Conservation (phyloP, 768 basidiomycete genomes). For the Leccinum subtestaceum region DNA sequence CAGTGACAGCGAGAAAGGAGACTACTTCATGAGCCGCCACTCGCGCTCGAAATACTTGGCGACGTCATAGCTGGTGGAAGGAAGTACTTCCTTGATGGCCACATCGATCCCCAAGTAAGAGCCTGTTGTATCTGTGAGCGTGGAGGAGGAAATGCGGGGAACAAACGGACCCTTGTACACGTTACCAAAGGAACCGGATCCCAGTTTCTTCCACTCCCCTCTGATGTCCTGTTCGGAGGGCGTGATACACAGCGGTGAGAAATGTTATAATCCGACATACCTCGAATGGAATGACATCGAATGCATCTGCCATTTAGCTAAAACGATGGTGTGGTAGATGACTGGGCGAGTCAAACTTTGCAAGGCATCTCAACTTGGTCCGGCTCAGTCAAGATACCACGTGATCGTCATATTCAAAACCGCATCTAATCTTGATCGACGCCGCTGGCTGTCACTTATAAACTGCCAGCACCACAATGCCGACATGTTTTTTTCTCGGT, state of each 20-base stretch:
- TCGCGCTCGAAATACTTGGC: conserved; percentile 98
- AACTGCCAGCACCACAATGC: neutral
- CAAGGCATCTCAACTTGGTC: conserved; percentile 13
- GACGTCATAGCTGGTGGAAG: conserved; percentile 89
- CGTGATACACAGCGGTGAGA: neutral
- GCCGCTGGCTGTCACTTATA: neutral
- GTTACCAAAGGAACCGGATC: conserved; percentile 90
- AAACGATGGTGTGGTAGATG: neutral
- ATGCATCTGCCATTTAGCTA: conserved; percentile 56
- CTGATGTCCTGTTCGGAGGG: conserved; percentile 65
- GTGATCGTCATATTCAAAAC: conserved; percentile 16
- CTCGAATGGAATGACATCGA: conserved; percentile 87
- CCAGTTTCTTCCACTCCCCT: conserved; percentile 85
- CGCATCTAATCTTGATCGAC: conserved; percentile 17
- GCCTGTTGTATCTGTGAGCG: conserved; percentile 42
- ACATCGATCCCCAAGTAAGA: conserved; percentile 94
- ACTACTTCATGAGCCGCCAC: conserved; percentile 91
- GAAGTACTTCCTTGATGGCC: conserved; percentile 94
- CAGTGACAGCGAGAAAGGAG: neutral
- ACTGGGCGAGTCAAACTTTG: conserved; percentile 1
- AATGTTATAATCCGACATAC: conserved; percentile 37
- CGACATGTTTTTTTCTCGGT: conserved; percentile 1
- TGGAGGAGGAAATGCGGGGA: neutral
- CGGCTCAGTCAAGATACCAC: conserved; percentile 19
- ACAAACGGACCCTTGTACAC: conserved; percentile 68